Base-by-base conservation (phyloP, 1,139 yeast species). In the Geotrichum citri-aurantii region DNA sequence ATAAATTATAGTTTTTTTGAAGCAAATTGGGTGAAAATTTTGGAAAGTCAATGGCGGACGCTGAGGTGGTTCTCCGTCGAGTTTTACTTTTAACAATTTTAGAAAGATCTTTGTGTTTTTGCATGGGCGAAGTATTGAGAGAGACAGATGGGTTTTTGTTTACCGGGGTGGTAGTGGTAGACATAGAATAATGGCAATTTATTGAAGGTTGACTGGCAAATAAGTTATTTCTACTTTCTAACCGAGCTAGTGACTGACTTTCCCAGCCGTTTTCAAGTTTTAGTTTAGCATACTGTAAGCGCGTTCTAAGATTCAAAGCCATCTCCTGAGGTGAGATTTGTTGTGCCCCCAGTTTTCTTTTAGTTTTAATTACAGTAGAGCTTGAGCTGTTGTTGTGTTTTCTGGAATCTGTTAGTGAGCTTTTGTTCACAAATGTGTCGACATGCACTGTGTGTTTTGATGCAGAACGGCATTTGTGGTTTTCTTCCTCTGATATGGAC, bases 181-280 rank as follows among this genome's bases (percentile, higher is more conserved):
- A 37, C 17, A 46, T 17, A 12, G 48, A 27, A 26, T 51, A 37
- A 27, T 31, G 50, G 10, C 26, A 37, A n/a, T 54, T 48, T 44
- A 29, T 42, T 14, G 50, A 37, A 27, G 50, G 24, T 14, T 19
- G 26, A 2, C 19, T 33, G 19, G 21, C 19, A 37, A 37, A 11
- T 24, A 29, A 50, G 2, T 23, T 21, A 27, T 31, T 51, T n/a
- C 54, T 40, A 17, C 56, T 42, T 24, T 57, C 59, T 11, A 57
- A 33, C n/a, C 55, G 46, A 10, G 54, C 48, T n/a, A 57, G 56
- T 1, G 59, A 57, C 26, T 57, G 54, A 12, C 52, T 19, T 33
- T 57, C 59, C 59, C 59, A 57, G 23, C 59, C 59, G 31, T 57
- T 57, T 27, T 57, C 52, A 10, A 57, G 31, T 21, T 57, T 57